Percentiles rank a stretch among this genome's conserved stretches.
These are phyloP conservation scores for Candida tammaniensis DNA, from an alignment of 805 yeast species.

Conservation along the genomic window DNA sequence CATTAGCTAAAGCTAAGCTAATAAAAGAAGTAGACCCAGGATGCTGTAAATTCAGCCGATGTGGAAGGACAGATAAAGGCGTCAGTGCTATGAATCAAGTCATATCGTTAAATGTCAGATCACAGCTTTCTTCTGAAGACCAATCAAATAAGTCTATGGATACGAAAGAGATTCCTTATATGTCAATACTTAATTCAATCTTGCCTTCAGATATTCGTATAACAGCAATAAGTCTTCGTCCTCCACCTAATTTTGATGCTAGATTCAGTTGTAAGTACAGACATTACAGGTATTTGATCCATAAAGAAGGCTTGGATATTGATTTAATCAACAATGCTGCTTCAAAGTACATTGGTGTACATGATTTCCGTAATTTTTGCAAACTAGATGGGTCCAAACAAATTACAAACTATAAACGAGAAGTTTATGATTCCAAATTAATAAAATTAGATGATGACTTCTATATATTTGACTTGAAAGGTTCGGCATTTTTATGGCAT, in stretches of 20 bases:
- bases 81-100: conserved; percentile 97
- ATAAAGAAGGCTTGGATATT: conserved; percentile 54
- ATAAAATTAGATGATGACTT: conserved; percentile 39
- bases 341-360: conserved; percentile 58
- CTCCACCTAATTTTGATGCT: conserved; percentile 84
- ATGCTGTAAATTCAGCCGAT: conserved; percentile 75
- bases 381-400: conserved; percentile 94
- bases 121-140: conserved; percentile 60
- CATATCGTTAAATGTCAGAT: conserved; percentile 73
- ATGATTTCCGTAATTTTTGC: conserved; percentile 94
- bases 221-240: conserved; percentile 79
- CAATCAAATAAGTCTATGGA: conserved; percentile 59
- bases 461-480: conserved; percentile 73
- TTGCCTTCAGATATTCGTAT: conserved; percentile 80
- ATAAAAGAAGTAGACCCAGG: conserved; percentile 58
- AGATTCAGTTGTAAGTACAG: conserved; percentile 85
- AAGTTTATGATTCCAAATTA: conserved; percentile 54
- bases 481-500: conserved; percentile 95
- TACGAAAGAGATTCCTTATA: conserved; percentile 68
- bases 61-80: conserved; percentile 96
- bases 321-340: conserved; percentile 72
- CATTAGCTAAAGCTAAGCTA: conserved; percentile 63
- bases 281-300: conserved; percentile 82
- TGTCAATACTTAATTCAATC: conserved; percentile 68
- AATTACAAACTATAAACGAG: conserved; percentile 72